These are phyloP conservation scores for Russula dissimulans DNA, from an alignment of 768 basidiomycete species.

Conservation along the genomic window DNA sequence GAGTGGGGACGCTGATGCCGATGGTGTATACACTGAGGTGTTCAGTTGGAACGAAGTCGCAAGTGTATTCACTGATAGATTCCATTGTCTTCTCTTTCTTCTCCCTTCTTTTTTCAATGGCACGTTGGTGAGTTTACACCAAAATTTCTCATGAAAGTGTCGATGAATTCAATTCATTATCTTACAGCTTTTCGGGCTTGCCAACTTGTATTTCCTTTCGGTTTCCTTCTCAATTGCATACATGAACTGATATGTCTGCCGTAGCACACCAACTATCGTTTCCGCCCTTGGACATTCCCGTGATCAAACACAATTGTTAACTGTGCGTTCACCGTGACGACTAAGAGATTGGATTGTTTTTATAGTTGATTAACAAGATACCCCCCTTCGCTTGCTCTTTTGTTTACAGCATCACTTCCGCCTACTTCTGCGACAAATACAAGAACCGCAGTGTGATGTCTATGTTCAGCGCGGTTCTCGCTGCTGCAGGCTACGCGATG, in stretches of 20 bases:
- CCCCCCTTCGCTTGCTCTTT: constrained; percentile 28
- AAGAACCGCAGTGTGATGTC: constrained; percentile 17
- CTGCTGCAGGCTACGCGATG: constrained; percentile 11
- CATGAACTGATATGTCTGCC: not conserved
- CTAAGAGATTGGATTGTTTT: not conserved
- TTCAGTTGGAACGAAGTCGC: constrained; percentile 53
- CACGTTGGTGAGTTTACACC: constrained; percentile 31
- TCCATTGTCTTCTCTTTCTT: constrained; percentile 46
- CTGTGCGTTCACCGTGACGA: not conserved
- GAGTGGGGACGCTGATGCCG: constrained; percentile 28
- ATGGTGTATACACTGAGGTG: constrained; percentile 33
- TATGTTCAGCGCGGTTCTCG: constrained; percentile 8
- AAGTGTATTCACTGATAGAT: constrained; percentile 35
- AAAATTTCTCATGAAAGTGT: not conserved
- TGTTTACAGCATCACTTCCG: constrained; percentile 15
- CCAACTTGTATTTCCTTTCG: constrained; percentile 20
- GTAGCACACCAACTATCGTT: constrained; percentile 25
- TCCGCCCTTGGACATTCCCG: constrained; percentile 24
- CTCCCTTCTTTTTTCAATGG: constrained; percentile 47
- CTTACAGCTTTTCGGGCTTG: constrained; percentile 21
- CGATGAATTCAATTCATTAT: not conserved
- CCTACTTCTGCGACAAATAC: constrained; percentile 18
- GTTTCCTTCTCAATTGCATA: not conserved
- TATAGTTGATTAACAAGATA: constrained; percentile 14
- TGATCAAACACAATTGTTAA: constrained; percentile 26